phyloP scores from a whole-genome alignment of 805 yeast species.

The Metahyphopichia silvanorum region DNA sequence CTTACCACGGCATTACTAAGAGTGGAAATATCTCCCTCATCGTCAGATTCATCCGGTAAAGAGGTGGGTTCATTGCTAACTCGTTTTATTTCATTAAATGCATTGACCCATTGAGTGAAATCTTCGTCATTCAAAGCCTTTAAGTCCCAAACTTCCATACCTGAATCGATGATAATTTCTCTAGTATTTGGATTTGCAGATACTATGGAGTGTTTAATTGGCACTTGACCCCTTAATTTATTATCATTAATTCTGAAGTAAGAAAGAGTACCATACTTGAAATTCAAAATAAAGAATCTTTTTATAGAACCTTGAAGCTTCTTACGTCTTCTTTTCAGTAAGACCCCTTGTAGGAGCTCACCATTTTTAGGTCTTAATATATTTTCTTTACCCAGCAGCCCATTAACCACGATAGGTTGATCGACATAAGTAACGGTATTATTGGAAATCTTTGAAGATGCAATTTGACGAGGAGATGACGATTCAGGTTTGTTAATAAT shows the following conservation, averaged over 20 bases:
- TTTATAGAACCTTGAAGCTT: constrained; percentile 83
- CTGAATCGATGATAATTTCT: constrained; percentile 84
- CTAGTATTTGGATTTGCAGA: constrained; percentile 67
- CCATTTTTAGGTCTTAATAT: constrained; percentile 52
- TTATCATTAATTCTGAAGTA: constrained; percentile 75
- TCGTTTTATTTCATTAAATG: constrained; percentile 55
- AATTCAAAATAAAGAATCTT: constrained; percentile 80
- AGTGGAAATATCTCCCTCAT: constrained; percentile 4
- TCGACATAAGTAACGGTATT: constrained; percentile 1
- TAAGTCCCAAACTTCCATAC: constrained; percentile 90
- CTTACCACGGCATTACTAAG: constrained; percentile 1
- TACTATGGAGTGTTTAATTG: constrained; percentile 75
- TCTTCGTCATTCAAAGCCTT: constrained; percentile 64
- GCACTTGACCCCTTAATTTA: constrained; percentile 88
- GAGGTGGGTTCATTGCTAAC: constrained; percentile 6
- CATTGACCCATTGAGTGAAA: constrained; percentile 80
- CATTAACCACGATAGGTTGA: not conserved
- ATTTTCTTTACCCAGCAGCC: constrained; percentile 5
- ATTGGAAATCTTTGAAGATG: not conserved
- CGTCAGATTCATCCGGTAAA: constrained; percentile 5
- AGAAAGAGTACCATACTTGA: constrained; percentile 76
- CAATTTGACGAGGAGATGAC: no score
- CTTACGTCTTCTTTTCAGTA: constrained; percentile 77
- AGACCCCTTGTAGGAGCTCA: constrained; percentile 70
- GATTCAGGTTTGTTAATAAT: constrained; percentile 6